Evolutionary conservation across 2,329 filamentous ascomycete genomes (phyloP).

Genomic region (Exophiala alcalophila): DNA sequence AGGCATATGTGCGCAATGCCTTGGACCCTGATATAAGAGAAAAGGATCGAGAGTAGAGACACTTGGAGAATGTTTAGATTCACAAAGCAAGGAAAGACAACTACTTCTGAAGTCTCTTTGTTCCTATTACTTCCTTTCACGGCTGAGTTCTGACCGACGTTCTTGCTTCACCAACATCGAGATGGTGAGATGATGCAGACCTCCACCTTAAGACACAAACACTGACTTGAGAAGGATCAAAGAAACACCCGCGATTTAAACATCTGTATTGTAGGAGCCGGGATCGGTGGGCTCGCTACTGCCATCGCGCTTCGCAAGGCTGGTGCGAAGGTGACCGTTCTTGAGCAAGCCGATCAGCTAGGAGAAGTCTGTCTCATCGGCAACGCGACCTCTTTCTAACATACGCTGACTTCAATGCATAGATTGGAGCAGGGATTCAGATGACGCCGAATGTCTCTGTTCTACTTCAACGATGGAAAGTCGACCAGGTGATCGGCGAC

Average conservation of each 20-base stretch:
- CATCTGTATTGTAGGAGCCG: constrained; percentile 38
- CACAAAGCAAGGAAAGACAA: too few relatives aligned
- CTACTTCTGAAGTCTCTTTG: too few relatives aligned
- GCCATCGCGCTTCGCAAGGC: constrained; percentile 42
- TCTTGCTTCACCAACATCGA: too few relatives aligned
- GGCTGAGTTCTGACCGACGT: too few relatives aligned
- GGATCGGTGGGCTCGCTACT: constrained; percentile 44
- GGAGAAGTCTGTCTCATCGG: constrained; percentile 37
- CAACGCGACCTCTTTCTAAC: neutral
- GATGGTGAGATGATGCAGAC: too few relatives aligned
- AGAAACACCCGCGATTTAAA: constrained; percentile 9
- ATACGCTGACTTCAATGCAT: neutral
- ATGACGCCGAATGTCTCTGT: constrained; percentile 31
- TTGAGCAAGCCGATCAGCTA: constrained; percentile 42
- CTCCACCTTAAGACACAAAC: too few relatives aligned
- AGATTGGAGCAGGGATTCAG: constrained; percentile 36
- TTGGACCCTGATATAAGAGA: too few relatives aligned
- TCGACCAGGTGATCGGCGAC: constrained; percentile 41
- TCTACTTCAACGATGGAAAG: constrained; percentile 40
- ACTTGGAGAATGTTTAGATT: too few relatives aligned
- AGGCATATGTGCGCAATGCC: too few relatives aligned
- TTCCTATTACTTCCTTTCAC: too few relatives aligned
- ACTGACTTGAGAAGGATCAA: neutral
- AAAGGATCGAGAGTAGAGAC: too few relatives aligned
- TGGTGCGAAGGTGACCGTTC: constrained; percentile 41